Conservation (phyloP, 1,284 basidiomycete genomes). For the Golubevia pallescens region DNA sequence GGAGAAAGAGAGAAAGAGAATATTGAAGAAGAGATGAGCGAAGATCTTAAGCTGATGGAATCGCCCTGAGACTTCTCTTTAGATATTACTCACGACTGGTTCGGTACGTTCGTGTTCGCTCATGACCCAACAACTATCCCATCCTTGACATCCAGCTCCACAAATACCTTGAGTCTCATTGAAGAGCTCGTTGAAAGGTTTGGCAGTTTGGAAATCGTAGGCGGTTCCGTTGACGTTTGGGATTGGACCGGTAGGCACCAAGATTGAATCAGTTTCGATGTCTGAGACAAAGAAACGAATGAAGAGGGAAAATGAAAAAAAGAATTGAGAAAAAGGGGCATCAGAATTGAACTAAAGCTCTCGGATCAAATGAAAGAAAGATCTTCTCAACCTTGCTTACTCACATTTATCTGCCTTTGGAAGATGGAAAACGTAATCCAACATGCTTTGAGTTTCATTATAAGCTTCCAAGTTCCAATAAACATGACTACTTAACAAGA, state of each 20-base stretch:
- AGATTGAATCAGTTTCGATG: conserved; percentile 25
- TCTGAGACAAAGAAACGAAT: conserved; percentile 1
- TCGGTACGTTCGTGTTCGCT: conserved; percentile 22
- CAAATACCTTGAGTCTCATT: conserved; percentile 42
- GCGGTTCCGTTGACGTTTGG: conserved; percentile 30
- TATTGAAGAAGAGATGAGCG: neutral
- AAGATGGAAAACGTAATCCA: conserved; percentile 44
- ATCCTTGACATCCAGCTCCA: conserved; percentile 38
- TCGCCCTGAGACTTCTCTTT: too few relatives aligned
- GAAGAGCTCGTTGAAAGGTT: conserved; percentile 31
- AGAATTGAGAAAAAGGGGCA: too few relatives aligned
- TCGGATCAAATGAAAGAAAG: too few relatives aligned
- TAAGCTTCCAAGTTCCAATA: conserved; percentile 53
- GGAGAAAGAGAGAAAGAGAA: neutral
- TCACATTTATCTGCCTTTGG: conserved; percentile 33
- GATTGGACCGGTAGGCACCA: conserved; percentile 43
- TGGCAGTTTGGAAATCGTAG: conserved; percentile 35
- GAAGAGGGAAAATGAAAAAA: too few relatives aligned
- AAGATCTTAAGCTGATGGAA: conserved; percentile 2
- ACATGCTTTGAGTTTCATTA: conserved; percentile 20
- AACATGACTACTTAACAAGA: conserved; percentile 45
- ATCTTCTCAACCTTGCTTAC: too few relatives aligned
- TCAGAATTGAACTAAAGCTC: too few relatives aligned
- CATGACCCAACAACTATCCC: conserved; percentile 50
- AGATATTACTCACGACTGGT: neutral